These are phyloP conservation scores for Axilococcus clingmanii DNA, from an alignment of 139 green algal genomes.

Conservation along the genomic window DNA sequence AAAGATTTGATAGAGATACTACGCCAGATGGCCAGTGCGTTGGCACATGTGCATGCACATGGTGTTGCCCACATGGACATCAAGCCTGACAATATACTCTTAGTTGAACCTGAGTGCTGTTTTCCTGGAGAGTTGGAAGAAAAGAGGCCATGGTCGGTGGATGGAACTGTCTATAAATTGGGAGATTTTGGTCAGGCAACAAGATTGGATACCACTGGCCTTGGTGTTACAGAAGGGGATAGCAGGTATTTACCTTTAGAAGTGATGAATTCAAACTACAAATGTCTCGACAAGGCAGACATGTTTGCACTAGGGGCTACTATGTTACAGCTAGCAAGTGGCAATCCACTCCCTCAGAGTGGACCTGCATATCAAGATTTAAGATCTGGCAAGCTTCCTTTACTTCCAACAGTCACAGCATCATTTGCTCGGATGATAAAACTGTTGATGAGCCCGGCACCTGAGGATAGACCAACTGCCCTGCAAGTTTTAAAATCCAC, in stretches of 20 bases:
- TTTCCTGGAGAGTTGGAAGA: not conserved
- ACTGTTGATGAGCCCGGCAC: constrained; percentile 44
- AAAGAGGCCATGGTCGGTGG: not conserved
- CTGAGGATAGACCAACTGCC: constrained; percentile 42
- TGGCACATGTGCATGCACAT: constrained; percentile 68
- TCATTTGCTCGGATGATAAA: constrained; percentile 45
- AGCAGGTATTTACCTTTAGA: constrained; percentile 76
- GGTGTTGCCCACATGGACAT: constrained; percentile 88
- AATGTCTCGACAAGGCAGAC: constrained; percentile 69
- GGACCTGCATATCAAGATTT: constrained; percentile 45
- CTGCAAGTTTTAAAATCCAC: constrained; percentile 23
- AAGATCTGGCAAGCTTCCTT: constrained; percentile 40
- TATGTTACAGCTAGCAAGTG: constrained; percentile 67
- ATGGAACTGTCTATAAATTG: constrained; percentile 62
- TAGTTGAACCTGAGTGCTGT: constrained; percentile 1
- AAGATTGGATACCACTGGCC: not conserved
- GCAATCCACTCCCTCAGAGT: constrained; percentile 36
- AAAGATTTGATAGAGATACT: constrained; percentile 57
- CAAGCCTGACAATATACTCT: constrained; percentile 92
- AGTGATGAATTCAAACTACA: constrained; percentile 55
- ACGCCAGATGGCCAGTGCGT: constrained; percentile 51
- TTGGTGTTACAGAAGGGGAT: constrained; percentile 69
- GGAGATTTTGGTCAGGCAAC: constrained; percentile 86
- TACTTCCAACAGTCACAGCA: constrained; percentile 40
- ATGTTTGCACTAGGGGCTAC: constrained; percentile 83